A percentile compares a stretch with the other conserved stretches of the same genome.
Evolutionary conservation across 169 alveolate genomes (phyloP).

Genomic region (Eimeria tenella): DNA sequence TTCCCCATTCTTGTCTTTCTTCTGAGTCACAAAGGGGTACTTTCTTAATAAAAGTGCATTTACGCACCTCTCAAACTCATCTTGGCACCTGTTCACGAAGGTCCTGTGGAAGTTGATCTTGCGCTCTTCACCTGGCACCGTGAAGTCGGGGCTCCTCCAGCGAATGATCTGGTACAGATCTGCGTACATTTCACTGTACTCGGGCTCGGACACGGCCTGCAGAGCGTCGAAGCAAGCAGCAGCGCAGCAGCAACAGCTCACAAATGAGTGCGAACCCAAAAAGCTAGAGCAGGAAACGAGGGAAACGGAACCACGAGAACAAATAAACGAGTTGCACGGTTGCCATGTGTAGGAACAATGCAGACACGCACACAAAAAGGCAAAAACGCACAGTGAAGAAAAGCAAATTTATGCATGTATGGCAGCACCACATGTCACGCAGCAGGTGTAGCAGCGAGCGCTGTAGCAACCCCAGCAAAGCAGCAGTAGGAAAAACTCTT

Average conservation of each 20-base stretch:
- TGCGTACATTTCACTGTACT: conserved; percentile 95
- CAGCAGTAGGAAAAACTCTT: too few species aligned
- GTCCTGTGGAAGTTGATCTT: conserved; percentile 55
- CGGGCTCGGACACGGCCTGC: conserved; percentile 94
- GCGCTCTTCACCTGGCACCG: conserved; percentile 72
- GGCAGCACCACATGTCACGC: background rate
- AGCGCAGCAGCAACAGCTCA: background rate
- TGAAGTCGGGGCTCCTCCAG: conserved; percentile 80
- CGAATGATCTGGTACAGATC: conserved; percentile 86
- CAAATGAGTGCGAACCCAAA: background rate
- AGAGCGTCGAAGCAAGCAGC: background rate
- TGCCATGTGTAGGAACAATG: too few species aligned
- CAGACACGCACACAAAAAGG: background rate
- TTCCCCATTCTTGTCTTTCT: too few species aligned
- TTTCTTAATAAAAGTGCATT: background rate
- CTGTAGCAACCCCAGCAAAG: background rate
- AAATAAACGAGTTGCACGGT: background rate
- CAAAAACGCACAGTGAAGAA: background rate
- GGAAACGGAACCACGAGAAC: background rate
- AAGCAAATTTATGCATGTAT: background rate
- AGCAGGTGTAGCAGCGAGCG: background rate
- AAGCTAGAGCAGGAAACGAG: background rate
- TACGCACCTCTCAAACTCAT: conserved; percentile 65
- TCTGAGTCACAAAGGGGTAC: background rate
- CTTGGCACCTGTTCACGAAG: conserved; percentile 68